phyloP scores from a whole-genome alignment of 2,329 filamentous ascomycete genomes.

The Spiromastix sp. region DNA sequence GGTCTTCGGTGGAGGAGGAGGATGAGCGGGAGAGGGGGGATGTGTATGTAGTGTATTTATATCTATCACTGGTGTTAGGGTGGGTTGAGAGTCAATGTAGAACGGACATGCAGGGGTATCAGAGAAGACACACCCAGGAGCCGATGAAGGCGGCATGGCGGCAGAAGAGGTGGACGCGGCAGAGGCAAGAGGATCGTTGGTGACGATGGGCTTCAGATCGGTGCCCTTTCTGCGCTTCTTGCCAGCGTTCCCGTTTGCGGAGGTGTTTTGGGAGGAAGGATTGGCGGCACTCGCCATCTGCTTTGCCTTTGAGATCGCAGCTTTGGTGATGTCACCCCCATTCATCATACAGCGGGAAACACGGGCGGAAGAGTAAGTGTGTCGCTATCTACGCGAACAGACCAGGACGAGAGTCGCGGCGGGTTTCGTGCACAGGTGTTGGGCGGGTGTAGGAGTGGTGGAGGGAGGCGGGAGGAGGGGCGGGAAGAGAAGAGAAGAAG shows the following conservation, averaged over 20 bases:
- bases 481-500: slow-evolving; percentile 2
- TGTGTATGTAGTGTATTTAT: slow-evolving; percentile 11
- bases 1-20: slow-evolving; percentile 69
- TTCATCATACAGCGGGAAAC: slow-evolving; percentile 46
- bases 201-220: slow-evolving; percentile 56
- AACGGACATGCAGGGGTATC: neutral
- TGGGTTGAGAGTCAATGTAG: neutral
- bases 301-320: slow-evolving; percentile 56
- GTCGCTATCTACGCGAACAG: no score
- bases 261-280: slow-evolving; percentile 25
- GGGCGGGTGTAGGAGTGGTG: slow-evolving; percentile 4
- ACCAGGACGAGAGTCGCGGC: slow-evolving; percentile 3
- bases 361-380: slow-evolving; percentile 11
- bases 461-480: slow-evolving; percentile 10
- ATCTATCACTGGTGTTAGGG: no score
- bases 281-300: slow-evolving; percentile 45
- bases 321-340: slow-evolving; percentile 53
- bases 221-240: slow-evolving; percentile 58
- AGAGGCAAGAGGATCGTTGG: slow-evolving; percentile 42
- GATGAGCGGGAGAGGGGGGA: slow-evolving; percentile 53
- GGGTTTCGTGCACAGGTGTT: slow-evolving; percentile 1
- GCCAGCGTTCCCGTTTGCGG: slow-evolving; percentile 45
- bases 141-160: slow-evolving; percentile 1
- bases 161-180: neutral
- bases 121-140: neutral